Base-by-base conservation (phyloP, 768 basidiomycete genomes). In the Rhodotorula babjevae region DNA sequence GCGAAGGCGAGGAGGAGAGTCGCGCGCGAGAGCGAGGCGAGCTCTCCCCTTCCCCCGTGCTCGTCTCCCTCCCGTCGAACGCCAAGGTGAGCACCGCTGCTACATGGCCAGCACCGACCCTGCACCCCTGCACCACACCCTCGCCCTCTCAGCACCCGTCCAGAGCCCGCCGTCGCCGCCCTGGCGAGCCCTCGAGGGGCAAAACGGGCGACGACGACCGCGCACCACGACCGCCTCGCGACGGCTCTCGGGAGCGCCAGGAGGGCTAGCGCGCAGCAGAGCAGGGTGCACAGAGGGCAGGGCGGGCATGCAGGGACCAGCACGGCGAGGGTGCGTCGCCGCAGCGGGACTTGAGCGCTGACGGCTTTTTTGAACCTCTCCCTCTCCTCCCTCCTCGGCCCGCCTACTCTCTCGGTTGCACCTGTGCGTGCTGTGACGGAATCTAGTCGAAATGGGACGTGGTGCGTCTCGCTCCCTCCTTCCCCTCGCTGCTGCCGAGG, bases 401-500 rank as follows among this genome's bases (percentile, higher is more conserved):
- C 44, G 23, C 6, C 47, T 49, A 11, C 55, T 46, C 47, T 40
- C 15, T 18, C 49, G 31, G 21, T 27, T 56, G 21, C 21, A 21
- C 36, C 11, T 10, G 7, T 42, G 44, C 31, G 29, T 23, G 15
- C 59, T 21, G 21, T 36, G 56, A 15, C 33, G 14, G 8, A 2
- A 4, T 27, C 7, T 42, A 72, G 71, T 72, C 53, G 61, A 72
- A 60, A 72, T 72, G 71, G 71, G 71, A 61, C 71, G 71, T 68
- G 71, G 71, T 72, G 56, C 56, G 71, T 68, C 12, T 33, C 18
- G 19, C 56, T 29, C 12, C 15, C 3, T 14, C 19, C 8, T 19
- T 46, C 44, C 44, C 44, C 6, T 46, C 42, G 14, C 44, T 11
- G 14, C 14, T 10, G 4, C 27, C n/a, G 31, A 14, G 14, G 1